Base-by-base conservation (phyloP, 768 basidiomycete species). In the Fomitopsis serialis region DNA sequence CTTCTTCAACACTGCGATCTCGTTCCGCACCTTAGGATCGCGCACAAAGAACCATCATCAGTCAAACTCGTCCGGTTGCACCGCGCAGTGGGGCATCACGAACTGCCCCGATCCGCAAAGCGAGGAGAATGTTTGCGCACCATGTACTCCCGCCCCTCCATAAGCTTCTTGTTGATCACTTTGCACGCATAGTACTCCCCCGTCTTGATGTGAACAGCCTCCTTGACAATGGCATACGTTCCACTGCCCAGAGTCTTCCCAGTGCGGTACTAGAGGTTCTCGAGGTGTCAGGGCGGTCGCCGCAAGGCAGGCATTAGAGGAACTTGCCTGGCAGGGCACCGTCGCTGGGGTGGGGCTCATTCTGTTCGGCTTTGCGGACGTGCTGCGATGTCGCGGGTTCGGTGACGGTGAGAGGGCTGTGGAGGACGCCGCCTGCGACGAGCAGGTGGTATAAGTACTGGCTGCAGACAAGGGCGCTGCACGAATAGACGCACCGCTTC, bases 81-180 rank as follows among this genome's bases (percentile, higher is more conserved):
- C 22, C 19, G 3, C 23, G 10, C 32, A 35, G 17, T 32, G 8
- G 29, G 46, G 19, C 46, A 11, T 32, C 27, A 5, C 36, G 17
- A 35, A 35, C 25, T 40, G 40, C 12, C 17, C 50, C 32, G 40
- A 25, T 47, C 42, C 29, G 53, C 49, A 11, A 12, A 32, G 11
- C 29, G 11, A 40, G 19, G 29, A 32, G 29, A 6, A 45, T 9
- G 45, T 44, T 35, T 52, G 66, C 83, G 61, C 21, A 94, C 96
- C 96, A 99, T 98, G 68, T 95, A 85, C 72, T 98, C 96, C 58
- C 96, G 78, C 4, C 96, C 96, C 67, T 96, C 90, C 94, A 97
- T 97, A 54, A 97, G 82, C 65, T 95, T 93, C 80, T 98, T 98
- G 84, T 96, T 98, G 74, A 98, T 94, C 64, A 98, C 97, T 72